These are phyloP conservation scores for Yamadazyma mexicana DNA, from an alignment of 1,139 yeast genomes.

Conservation along the genomic window DNA sequence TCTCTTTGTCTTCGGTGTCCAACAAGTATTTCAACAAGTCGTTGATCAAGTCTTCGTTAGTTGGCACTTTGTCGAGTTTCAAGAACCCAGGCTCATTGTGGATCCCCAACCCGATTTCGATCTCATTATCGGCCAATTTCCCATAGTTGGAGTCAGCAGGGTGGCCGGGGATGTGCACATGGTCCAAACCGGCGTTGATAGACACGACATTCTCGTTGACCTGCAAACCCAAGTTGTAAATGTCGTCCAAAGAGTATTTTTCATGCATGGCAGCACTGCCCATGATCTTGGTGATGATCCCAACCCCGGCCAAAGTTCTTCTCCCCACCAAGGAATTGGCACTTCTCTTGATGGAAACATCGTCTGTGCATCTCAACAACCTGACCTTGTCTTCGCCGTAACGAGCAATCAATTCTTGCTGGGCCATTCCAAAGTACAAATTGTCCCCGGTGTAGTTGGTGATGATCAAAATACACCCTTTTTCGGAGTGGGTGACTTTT, in stretches of 20 bases:
- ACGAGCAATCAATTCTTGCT: slow-evolving; percentile 28
- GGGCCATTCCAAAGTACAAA: slow-evolving; percentile 35
- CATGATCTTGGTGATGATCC: slow-evolving; percentile 42
- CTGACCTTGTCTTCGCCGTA: slow-evolving; percentile 21
- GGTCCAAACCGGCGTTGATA: slow-evolving; percentile 52
- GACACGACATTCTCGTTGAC: slow-evolving; percentile 43
- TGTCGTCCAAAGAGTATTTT: slow-evolving; percentile 32
- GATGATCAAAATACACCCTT: slow-evolving; percentile 24
- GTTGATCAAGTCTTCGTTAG: slow-evolving; percentile 38
- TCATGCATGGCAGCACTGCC: slow-evolving; percentile 44
- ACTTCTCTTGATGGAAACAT: slow-evolving; percentile 47
- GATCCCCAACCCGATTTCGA: slow-evolving; percentile 54
- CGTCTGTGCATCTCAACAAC: slow-evolving; percentile 36
- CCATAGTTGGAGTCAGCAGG: slow-evolving; percentile 27
- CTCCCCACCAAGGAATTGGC: slow-evolving; percentile 49
- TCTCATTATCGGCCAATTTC: slow-evolving; percentile 33
- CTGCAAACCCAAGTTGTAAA: slow-evolving; percentile 35
- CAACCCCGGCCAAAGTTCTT: slow-evolving; percentile 50
- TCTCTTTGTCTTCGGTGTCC: slow-evolving; percentile 35
- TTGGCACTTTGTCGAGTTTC: slow-evolving; percentile 39
- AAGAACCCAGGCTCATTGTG: slow-evolving; percentile 56
- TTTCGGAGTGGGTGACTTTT: slow-evolving; percentile 22
- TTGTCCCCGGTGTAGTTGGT: slow-evolving; percentile 36
- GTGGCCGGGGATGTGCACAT: slow-evolving; percentile 52
- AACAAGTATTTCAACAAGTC: slow-evolving; percentile 37